Percentiles rank a stretch among this genome's conserved stretches.
Conservation (phyloP, 2,329 filamentous ascomycete species). For the Plenodomus biglobosus region DNA sequence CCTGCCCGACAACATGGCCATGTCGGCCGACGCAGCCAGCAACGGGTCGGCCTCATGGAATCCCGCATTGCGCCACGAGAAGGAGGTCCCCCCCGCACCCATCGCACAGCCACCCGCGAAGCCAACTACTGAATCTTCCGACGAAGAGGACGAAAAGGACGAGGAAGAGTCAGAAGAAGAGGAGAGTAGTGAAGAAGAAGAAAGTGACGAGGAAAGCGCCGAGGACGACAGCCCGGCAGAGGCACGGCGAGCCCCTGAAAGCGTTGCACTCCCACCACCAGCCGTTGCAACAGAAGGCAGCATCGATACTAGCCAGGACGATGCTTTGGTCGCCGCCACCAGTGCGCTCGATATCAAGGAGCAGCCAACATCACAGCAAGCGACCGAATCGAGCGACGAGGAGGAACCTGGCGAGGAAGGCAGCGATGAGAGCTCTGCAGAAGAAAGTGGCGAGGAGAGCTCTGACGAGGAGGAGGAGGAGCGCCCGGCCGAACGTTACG, state of each 20-base stretch:
- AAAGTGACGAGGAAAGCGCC: constrained; percentile 7
- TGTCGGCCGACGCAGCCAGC: constrained; percentile 16
- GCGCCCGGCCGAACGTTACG: constrained; percentile 45
- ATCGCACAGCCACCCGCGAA: constrained; percentile 14
- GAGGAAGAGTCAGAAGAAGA: no score
- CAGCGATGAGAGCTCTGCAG: no score
- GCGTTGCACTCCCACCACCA: constrained; percentile 12
- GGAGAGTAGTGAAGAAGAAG: constrained; percentile 6
- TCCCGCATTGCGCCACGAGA: constrained; percentile 56
- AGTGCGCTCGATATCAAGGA: constrained; percentile 19
- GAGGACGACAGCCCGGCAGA: constrained; percentile 2
- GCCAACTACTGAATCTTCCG: constrained; percentile 18
- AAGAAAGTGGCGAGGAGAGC: constrained; percentile 7
- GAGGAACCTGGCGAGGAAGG: constrained; percentile 27
- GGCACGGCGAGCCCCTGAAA: constrained; percentile 28
- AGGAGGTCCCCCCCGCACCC: constrained; percentile 14
- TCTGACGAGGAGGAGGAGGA: constrained; percentile 19
- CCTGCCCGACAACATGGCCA: constrained; percentile 13
- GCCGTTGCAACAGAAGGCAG: constrained; percentile 6
- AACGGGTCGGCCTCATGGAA: constrained; percentile 52
- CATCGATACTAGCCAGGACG: constrained; percentile 10
- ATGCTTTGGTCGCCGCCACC: constrained; percentile 18
- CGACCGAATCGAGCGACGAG: constrained; percentile 14
- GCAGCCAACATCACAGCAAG: neutral
- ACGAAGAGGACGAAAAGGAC: constrained; percentile 19